phyloP scores from a whole-genome alignment of 495 filamentous ascomycete species.

The Penicillium paradoxum region DNA sequence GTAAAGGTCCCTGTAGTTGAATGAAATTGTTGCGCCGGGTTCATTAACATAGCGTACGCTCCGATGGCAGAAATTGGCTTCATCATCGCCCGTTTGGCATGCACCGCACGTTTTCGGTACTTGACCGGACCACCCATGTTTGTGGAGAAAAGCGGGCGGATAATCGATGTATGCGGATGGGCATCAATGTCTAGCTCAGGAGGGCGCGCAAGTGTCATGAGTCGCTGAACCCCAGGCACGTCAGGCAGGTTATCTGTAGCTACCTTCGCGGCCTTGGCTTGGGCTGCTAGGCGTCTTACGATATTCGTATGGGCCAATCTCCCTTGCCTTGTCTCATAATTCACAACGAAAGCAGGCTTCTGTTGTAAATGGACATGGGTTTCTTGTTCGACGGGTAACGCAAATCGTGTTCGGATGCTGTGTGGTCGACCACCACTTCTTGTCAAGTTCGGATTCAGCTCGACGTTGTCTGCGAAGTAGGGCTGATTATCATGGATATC shows the following conservation, averaged over 20 bases:
- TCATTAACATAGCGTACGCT: conserved; percentile 42
- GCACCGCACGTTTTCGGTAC: background rate
- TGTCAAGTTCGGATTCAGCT: conserved; percentile 26
- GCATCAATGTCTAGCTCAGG: conserved; percentile 6
- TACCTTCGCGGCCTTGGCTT: conserved; percentile 9
- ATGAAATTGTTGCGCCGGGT: conserved; percentile 41
- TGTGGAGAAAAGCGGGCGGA: conserved; percentile 12
- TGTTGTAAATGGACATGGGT: conserved; percentile 36
- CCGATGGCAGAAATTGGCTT: conserved; percentile 24
- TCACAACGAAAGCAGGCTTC: conserved; percentile 31
- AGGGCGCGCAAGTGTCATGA: conserved; percentile 30
- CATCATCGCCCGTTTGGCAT: background rate
- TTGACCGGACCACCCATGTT: background rate
- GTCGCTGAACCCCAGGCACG: conserved; percentile 21
- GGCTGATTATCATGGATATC: conserved; percentile 16
- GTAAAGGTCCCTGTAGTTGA: conserved; percentile 42
- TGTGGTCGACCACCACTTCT: conserved; percentile 13
- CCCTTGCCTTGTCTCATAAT: conserved; percentile 28
- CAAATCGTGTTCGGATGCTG: background rate
- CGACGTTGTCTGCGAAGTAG: conserved; percentile 33
- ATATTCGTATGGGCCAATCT: conserved; percentile 25
- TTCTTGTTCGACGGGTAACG: conserved; percentile 29
- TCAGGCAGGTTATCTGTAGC: background rate
- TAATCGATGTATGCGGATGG: conserved; percentile 22
- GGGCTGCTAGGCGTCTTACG: conserved; percentile 18